Conservation (phyloP, 352 stramenopile genomes). For the Pythium sp. region DNA sequence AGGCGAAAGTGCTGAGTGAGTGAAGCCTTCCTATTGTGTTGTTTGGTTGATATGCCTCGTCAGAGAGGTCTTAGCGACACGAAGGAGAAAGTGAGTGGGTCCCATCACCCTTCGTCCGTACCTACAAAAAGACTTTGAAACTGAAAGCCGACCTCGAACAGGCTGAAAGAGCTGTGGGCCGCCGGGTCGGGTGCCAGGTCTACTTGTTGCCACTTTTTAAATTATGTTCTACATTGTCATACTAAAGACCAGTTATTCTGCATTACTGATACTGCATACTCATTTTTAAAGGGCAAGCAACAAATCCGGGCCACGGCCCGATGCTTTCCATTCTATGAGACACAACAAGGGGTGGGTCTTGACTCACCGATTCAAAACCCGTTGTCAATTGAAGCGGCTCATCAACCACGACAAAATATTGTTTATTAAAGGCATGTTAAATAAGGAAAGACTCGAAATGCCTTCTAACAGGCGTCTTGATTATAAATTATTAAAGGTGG, state of each 20-base stretch:
- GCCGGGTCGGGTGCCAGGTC: no score
- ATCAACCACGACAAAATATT: background rate
- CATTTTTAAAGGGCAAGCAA: background rate
- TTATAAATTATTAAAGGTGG: background rate
- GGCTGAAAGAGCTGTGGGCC: background rate
- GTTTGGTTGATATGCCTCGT: background rate
- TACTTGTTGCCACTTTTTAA: no score
- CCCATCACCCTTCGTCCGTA: background rate
- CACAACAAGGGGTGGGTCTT: background rate
- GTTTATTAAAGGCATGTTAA: background rate
- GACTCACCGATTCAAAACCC: no score
- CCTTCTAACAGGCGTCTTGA: background rate
- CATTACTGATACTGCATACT: background rate
- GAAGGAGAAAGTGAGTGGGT: background rate
- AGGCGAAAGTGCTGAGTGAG: background rate
- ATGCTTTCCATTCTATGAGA: background rate
- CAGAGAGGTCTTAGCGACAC: background rate
- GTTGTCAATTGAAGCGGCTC: no score
- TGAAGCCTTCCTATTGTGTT: background rate
- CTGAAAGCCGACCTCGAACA: slow-evolving; percentile 9
- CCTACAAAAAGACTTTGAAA: background rate
- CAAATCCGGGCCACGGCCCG: background rate
- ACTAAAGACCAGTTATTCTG: no score
- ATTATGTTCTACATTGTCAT: no score
- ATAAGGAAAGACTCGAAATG: no score